Percentiles rank a stretch among this genome's conserved stretches.
Evolutionary conservation across 352 stramenopile species (phyloP).

Genomic region (Phytophthora fragariae): DNA sequence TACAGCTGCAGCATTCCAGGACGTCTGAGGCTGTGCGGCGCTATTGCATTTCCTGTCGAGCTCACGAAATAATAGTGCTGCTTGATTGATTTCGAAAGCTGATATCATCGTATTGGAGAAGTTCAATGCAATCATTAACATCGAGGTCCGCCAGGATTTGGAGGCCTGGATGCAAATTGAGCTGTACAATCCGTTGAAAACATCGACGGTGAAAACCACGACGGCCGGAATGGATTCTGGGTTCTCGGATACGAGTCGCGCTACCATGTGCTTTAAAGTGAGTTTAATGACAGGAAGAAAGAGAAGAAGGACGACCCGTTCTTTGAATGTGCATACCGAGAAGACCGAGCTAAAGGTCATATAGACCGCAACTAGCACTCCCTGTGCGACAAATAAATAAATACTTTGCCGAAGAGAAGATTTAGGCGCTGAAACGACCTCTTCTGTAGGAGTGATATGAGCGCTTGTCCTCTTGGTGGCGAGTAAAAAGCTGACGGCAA

Average conservation of each 20-base stretch:
- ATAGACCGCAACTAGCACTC: not conserved
- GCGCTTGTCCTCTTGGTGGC: not conserved
- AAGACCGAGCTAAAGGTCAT: slow-evolving; percentile 3
- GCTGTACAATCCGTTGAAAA: slow-evolving; percentile 12
- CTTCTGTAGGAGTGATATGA: not conserved
- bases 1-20: not conserved
- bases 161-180: slow-evolving; percentile 1
- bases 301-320: not conserved
- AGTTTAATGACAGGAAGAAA: slow-evolving; percentile 5
- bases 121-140: not conserved
- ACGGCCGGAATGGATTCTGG: slow-evolving; percentile 6
- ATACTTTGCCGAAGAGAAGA: not conserved
- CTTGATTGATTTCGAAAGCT: not conserved
- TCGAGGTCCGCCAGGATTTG: not conserved
- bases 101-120: not conserved
- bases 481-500: not conserved
- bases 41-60: not conserved
- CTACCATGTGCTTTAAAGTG: slow-evolving; percentile 2
- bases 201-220: slow-evolving; percentile 16
- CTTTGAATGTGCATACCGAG: not conserved
- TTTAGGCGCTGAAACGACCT: not conserved
- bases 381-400: not conserved
- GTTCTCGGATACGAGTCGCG: not conserved
- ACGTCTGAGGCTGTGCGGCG: not conserved
- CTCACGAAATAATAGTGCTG: not conserved